phyloP scores from a whole-genome alignment of 805 yeast species.

The Monosporozyma aquatica region DNA sequence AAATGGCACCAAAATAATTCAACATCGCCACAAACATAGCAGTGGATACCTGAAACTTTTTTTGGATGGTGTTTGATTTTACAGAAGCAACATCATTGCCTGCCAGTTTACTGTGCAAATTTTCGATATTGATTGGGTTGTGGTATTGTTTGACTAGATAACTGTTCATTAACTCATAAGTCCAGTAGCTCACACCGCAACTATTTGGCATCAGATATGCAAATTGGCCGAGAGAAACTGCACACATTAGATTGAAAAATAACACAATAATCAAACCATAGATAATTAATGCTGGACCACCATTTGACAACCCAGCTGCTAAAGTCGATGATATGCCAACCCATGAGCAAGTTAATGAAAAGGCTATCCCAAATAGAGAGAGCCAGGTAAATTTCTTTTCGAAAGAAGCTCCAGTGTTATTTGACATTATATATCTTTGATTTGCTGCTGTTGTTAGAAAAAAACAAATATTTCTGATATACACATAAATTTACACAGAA shows the following conservation, averaged over 20 bases:
- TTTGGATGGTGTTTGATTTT: slow-evolving; percentile 15
- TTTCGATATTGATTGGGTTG: neutral
- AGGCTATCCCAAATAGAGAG: slow-evolving; percentile 49
- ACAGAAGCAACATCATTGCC: slow-evolving; percentile 4
- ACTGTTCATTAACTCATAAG: slow-evolving; percentile 29
- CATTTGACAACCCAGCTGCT: slow-evolving; percentile 45
- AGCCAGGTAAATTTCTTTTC: slow-evolving; percentile 33
- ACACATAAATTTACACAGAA: too few relatives aligned
- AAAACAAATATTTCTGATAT: too few relatives aligned
- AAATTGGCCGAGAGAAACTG: slow-evolving; percentile 40
- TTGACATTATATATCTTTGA: neutral
- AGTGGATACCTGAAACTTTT: slow-evolving; percentile 23
- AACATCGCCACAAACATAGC: slow-evolving; percentile 50
- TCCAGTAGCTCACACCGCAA: slow-evolving; percentile 55
- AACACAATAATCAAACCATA: slow-evolving; percentile 40
- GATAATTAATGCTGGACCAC: slow-evolving; percentile 51
- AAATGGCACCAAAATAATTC: slow-evolving; percentile 31
- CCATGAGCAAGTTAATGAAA: slow-evolving; percentile 55
- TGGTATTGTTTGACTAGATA: slow-evolving; percentile 2
- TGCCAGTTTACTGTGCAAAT: slow-evolving; percentile 6
- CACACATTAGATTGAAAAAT: neutral
- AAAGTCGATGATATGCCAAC: slow-evolving; percentile 50
- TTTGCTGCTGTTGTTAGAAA: neutral
- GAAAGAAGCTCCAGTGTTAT: neutral
- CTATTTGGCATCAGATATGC: slow-evolving; percentile 46